Conservation (phyloP, 2,329 filamentous ascomycete species). For the Monosporascus cannonballus region DNA sequence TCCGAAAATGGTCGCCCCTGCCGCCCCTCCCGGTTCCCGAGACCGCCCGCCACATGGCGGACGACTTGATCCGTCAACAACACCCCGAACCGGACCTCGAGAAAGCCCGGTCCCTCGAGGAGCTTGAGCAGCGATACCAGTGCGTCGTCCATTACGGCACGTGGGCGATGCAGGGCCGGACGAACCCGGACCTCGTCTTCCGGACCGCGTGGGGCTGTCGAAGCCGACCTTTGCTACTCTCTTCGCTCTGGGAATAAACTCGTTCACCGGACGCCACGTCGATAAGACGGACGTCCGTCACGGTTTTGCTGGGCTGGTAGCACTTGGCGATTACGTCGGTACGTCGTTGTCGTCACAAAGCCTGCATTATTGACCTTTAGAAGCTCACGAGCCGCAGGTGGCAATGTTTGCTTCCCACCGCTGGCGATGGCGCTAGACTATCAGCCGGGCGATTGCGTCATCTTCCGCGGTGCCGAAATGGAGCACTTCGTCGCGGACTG, state of each 20-base stretch:
- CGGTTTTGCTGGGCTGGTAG: slow-evolving; percentile 5
- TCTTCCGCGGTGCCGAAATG: slow-evolving; percentile 7
- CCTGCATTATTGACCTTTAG: neutral
- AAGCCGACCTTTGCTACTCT: slow-evolving; percentile 1
- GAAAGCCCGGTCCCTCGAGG: slow-evolving; percentile 2
- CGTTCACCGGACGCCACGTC: slow-evolving; percentile 2
- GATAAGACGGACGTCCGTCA: slow-evolving; percentile 7
- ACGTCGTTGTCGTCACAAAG: neutral
- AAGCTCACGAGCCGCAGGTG: neutral
- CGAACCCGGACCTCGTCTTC: neutral
- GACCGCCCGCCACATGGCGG: slow-evolving; percentile 3
- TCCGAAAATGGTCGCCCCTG: slow-evolving; percentile 3
- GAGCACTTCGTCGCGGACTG: slow-evolving; percentile 10
- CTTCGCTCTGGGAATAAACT: slow-evolving; percentile 2
- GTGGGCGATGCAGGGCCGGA: slow-evolving; percentile 2
- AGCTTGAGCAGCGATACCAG: slow-evolving; percentile 5
- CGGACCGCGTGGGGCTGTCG: no score
- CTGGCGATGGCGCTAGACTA: slow-evolving; percentile 3
- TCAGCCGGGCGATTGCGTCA: slow-evolving; percentile 3
- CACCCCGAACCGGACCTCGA: slow-evolving; percentile 6
- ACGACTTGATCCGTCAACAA: slow-evolving; percentile 3
- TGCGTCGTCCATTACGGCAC: slow-evolving; percentile 9
- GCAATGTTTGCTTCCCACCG: slow-evolving; percentile 6
- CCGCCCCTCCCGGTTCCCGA: slow-evolving; percentile 3
- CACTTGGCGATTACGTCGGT: no score